Percentiles rank a stretch among this genome's conserved stretches.
Evolutionary conservation across 441 rosid species (phyloP).

Genomic region (Pelargonium australe): DNA sequence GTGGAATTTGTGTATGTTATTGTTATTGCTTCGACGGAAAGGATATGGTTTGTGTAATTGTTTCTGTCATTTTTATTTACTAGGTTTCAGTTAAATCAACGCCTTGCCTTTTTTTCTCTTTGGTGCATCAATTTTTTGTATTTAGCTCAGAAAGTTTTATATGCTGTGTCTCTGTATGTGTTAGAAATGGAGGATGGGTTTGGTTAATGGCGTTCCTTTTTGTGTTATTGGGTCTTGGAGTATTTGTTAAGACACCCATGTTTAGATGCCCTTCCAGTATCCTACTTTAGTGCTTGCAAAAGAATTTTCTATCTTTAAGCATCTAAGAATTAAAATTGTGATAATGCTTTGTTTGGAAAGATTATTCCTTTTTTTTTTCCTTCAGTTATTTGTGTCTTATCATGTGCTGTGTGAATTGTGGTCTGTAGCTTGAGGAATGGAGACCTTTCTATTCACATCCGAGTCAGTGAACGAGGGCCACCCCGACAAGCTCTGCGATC

Average conservation of each 20-base stretch:
- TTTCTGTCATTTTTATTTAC: too few relatives aligned
- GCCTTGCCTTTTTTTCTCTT: too few relatives aligned
- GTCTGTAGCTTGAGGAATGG: constrained; percentile 9
- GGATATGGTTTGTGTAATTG: too few relatives aligned
- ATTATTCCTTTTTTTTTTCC: background rate
- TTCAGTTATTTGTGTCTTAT: background rate
- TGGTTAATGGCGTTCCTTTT: background rate
- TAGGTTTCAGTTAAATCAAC: too few relatives aligned
- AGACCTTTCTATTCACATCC: constrained; percentile 18
- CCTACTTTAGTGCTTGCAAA: background rate
- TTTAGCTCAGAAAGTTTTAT: background rate
- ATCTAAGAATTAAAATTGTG: background rate
- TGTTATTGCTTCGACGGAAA: too few relatives aligned
- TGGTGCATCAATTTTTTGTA: background rate
- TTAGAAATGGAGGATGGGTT: background rate
- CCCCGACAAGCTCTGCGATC: constrained; percentile 21
- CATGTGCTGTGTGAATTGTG: background rate
- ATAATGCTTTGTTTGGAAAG: background rate
- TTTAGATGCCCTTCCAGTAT: background rate
- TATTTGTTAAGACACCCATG: background rate
- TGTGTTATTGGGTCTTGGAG: background rate
- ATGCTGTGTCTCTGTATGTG: background rate
- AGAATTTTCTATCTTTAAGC: background rate
- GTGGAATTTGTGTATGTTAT: background rate
- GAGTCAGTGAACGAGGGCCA: constrained; percentile 20